phyloP scores from a whole-genome alignment of 768 basidiomycete species.

The Agaricus subrufescens region DNA sequence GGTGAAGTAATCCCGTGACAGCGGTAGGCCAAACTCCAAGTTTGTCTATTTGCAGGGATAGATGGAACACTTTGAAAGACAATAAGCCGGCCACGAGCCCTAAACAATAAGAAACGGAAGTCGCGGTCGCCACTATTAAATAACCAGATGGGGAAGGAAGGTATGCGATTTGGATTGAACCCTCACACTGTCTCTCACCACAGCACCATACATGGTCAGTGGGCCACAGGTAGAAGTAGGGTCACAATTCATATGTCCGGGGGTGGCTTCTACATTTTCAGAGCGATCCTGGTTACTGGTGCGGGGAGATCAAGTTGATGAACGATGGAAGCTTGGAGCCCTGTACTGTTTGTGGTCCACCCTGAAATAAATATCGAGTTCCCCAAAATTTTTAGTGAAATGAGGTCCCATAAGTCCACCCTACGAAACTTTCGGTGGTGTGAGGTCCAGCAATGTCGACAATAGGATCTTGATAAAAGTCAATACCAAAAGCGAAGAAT shows the following conservation, averaged over 20 bases:
- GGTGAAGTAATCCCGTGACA: conserved; percentile 7
- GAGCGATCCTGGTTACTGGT: too few relatives aligned
- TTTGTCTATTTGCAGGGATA: neutral
- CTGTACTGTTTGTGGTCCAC: too few relatives aligned
- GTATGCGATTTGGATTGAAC: neutral
- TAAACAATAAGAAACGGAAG: conserved; percentile 7
- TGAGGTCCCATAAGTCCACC: too few relatives aligned
- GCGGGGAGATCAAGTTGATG: too few relatives aligned
- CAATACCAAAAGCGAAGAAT: neutral
- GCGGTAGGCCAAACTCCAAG: conserved; percentile 4
- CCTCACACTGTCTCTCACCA: neutral
- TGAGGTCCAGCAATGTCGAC: neutral
- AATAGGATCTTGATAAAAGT: neutral
- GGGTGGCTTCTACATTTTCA: too few relatives aligned
- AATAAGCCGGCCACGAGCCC: conserved; percentile 6
- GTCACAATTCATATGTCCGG: too few relatives aligned
- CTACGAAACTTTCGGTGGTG: too few relatives aligned
- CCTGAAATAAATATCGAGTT: too few relatives aligned
- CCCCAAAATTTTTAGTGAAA: neutral
- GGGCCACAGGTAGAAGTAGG: too few relatives aligned
- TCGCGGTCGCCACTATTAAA: neutral
- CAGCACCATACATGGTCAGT: neutral
- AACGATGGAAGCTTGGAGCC: too few relatives aligned
- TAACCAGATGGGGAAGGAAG: neutral
- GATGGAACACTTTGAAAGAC: neutral